These are phyloP conservation scores for Blastomyces parvus DNA, from an alignment of 2,329 filamentous ascomycete genomes.

Conservation along the genomic window DNA sequence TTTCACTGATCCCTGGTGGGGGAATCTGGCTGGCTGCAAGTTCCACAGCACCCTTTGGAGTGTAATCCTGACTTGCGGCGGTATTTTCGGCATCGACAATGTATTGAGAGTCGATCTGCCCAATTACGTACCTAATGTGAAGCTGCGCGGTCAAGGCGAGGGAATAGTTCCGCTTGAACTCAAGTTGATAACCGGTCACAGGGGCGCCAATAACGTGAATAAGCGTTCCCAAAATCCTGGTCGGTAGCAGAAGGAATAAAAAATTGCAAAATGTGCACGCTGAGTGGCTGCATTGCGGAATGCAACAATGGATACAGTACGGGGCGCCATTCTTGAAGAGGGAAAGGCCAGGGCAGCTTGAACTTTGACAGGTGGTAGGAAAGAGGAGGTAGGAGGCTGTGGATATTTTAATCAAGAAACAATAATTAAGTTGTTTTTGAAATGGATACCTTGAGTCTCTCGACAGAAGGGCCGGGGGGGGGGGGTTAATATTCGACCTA, in stretches of 20 bases:
- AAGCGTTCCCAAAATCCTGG: not conserved
- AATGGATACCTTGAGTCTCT: too few relatives aligned
- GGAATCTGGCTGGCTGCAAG: slow-evolving; percentile 21
- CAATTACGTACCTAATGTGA: not conserved
- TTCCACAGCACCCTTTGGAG: too few relatives aligned
- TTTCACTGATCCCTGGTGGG: slow-evolving; percentile 24
- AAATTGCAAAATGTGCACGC: not conserved
- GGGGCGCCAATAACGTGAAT: not conserved
- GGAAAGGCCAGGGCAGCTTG: too few relatives aligned
- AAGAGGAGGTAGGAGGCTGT: too few relatives aligned
- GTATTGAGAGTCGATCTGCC: not conserved
- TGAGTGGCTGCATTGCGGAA: not conserved
- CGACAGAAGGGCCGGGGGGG: too few relatives aligned
- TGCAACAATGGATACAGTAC: not conserved
- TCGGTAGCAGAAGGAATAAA: not conserved
- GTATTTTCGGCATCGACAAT: not conserved
- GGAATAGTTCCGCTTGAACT: not conserved
- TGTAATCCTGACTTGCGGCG: too few relatives aligned
- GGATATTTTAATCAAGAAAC: too few relatives aligned
- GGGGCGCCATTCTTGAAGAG: not conserved
- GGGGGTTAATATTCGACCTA: too few relatives aligned
- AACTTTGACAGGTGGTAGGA: too few relatives aligned
- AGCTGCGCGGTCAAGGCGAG: not conserved
- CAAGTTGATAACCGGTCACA: not conserved
- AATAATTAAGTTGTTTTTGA: too few relatives aligned